Percentiles rank a stretch among this genome's conserved stretches.
Conservation (phyloP, 495 filamentous ascomycete species). For the Aspergillus carlsbadensis region DNA sequence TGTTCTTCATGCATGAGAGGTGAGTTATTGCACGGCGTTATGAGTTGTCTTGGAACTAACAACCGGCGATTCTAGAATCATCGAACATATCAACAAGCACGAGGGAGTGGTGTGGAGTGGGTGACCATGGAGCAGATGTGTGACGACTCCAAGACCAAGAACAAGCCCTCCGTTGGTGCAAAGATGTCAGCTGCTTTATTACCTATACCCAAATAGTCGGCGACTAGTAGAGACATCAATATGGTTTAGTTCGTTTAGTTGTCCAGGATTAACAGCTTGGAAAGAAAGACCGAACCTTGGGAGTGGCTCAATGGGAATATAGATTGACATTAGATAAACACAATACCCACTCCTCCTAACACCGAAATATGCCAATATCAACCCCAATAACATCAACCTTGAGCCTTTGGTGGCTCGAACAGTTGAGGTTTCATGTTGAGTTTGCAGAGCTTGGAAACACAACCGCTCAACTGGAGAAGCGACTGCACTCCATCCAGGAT, state of each 20-base stretch:
- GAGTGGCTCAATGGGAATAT: neutral
- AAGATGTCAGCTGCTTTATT: conserved; percentile 57
- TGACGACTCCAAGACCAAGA: conserved; percentile 69
- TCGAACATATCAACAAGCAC: conserved; percentile 71
- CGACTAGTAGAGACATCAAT: neutral
- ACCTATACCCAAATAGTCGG: conserved; percentile 4
- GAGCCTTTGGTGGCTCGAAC: conserved; percentile 59
- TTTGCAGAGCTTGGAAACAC: conserved; percentile 83
- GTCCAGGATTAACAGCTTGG: too few species aligned
- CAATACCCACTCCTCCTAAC: conserved; percentile 13
- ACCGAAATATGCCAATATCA: conserved; percentile 16
- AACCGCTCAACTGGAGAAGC: conserved; percentile 87
- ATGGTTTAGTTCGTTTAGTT: neutral
- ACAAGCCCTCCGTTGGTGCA: conserved; percentile 62
- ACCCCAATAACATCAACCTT: conserved; percentile 10
- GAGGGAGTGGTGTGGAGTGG: conserved; percentile 74
- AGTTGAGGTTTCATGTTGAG: conserved; percentile 92
- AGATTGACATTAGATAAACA: neutral
- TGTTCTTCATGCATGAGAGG: conserved; percentile 64
- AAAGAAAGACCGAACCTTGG: neutral
- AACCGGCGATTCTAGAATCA: conserved; percentile 49
- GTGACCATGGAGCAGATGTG: conserved; percentile 69
- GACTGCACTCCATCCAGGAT: conserved; percentile 96
- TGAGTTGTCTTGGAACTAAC: neutral
- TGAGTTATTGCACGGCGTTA: conserved; percentile 16